A percentile compares a stretch with the other conserved stretches of the same genome.
These are phyloP conservation scores for Boletus rubropictus DNA, from an alignment of 768 basidiomycete genomes.

Conservation along the genomic window DNA sequence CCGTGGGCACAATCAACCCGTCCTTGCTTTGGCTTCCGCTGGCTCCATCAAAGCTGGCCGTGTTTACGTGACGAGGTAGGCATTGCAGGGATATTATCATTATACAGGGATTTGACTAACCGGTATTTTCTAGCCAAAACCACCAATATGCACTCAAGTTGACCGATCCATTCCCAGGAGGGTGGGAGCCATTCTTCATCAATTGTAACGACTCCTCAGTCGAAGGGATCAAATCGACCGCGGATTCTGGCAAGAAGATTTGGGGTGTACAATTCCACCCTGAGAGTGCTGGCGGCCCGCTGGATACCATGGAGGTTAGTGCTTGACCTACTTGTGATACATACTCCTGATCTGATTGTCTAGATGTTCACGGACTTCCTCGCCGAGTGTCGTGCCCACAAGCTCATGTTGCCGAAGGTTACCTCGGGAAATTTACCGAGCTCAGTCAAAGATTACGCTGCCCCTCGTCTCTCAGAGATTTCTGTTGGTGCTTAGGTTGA, in stretches of 20 bases:
- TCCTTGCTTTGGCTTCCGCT: constrained; percentile 87
- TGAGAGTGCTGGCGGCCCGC: constrained; percentile 95
- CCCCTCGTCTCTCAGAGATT: constrained; percentile 17
- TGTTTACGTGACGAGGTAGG: constrained; percentile 91
- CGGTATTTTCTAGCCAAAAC: constrained; percentile 61
- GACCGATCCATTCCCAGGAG: constrained; percentile 90
- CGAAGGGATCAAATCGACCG: constrained; percentile 95
- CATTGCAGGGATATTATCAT: not conserved
- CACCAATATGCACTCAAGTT: constrained; percentile 96
- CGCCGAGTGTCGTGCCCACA: constrained; percentile 65
- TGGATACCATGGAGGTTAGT: constrained; percentile 93
- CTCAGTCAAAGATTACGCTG: constrained; percentile 17
- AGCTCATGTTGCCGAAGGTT: constrained; percentile 30
- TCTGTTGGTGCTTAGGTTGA: constrained; percentile 27
- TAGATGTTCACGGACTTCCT: constrained; percentile 96
- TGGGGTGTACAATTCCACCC: constrained; percentile 99
- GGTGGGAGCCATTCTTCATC: constrained; percentile 99
- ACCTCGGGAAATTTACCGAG: constrained; percentile 13
- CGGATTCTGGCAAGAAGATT: constrained; percentile 80
- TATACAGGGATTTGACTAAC: constrained; percentile 1
- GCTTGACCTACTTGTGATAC: not conserved
- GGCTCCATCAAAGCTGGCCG: constrained; percentile 94
- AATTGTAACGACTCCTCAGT: constrained; percentile 99
- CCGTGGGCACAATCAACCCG: constrained; percentile 98
- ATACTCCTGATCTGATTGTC: not conserved